Percentiles rank a stretch among this genome's conserved stretches.
Evolutionary conservation across 2,329 filamentous ascomycete species (phyloP).

Genomic region (Colletotrichum sp.): DNA sequence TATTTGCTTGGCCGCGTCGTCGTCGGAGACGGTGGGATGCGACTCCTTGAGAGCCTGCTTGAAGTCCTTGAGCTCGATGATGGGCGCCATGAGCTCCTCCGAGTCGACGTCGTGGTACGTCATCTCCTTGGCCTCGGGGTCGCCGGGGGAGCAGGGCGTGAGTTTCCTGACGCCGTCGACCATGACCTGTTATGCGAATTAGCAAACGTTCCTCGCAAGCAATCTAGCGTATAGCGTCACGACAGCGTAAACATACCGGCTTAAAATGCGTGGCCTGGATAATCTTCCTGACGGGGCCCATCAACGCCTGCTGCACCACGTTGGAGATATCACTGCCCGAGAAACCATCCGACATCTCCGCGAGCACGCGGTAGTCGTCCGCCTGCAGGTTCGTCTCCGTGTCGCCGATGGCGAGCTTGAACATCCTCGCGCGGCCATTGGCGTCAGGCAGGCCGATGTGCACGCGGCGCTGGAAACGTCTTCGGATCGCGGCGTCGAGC

Average conservation of each 20-base stretch:
- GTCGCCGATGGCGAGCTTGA: conserved; percentile 90
- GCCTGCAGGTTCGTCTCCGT: conserved; percentile 85
- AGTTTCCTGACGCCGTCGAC: conserved; percentile 71
- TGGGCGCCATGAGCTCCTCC: conserved; percentile 84
- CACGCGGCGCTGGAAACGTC: conserved; percentile 94
- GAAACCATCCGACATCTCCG: conserved; percentile 87
- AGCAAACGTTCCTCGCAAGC: not conserved
- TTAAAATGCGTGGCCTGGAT: conserved; percentile 98
- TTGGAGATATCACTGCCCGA: conserved; percentile 96
- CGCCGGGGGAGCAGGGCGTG: conserved; percentile 94
- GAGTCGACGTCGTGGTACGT: conserved; percentile 87
- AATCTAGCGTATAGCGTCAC: not conserved
- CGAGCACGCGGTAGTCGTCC: conserved; percentile 81
- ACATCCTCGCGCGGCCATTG: conserved; percentile 90
- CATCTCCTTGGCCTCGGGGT: conserved; percentile 87
- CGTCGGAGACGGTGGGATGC: conserved; percentile 86
- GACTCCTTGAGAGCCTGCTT: conserved; percentile 88
- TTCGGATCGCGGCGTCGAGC: conserved; percentile 91
- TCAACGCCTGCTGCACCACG: conserved; percentile 92
- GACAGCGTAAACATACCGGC: conserved; percentile 62
- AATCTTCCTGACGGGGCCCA: conserved; percentile 97
- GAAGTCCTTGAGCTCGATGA: conserved; percentile 90
- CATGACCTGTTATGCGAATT: conserved; percentile 59
- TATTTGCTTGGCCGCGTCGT: conserved; percentile 82
- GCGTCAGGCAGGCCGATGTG: conserved; percentile 93